phyloP scores from a whole-genome alignment of 1,139 yeast species.

The Meyerozyma elateridarum region DNA sequence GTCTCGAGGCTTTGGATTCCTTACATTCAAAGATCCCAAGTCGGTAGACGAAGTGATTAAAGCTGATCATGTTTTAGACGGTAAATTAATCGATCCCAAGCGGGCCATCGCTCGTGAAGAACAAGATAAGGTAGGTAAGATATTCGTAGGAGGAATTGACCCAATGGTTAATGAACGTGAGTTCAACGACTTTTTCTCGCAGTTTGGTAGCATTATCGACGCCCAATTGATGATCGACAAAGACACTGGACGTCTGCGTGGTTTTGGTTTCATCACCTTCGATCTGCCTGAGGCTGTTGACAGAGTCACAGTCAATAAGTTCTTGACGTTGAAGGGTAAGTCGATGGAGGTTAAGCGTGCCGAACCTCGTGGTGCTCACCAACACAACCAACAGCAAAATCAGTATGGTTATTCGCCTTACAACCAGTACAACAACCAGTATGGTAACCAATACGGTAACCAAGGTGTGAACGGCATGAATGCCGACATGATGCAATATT shows the following conservation, averaged over 20 bases:
- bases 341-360: conserved; percentile 96
- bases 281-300: conserved; percentile 97
- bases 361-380: conserved; percentile 75
- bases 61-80: conserved; percentile 88
- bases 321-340: conserved; percentile 79
- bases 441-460: conserved; percentile 15
- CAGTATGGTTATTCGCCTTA: conserved; percentile 16
- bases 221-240: conserved; percentile 98
- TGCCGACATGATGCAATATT: conserved; percentile 83
- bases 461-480: conserved; percentile 50
- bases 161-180: conserved; percentile 93
- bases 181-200: conserved; percentile 81
- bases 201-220: conserved; percentile 90
- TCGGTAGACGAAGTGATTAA: conserved; percentile 87
- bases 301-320: conserved; percentile 78
- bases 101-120: conserved; percentile 98
- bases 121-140: conserved; percentile 95
- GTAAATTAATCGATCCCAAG: conserved; percentile 96
- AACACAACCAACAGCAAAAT: conserved; percentile 32
- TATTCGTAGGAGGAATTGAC: conserved; percentile 97
- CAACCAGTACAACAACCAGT: conserved; percentile 33
- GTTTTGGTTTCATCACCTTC: conserved; percentile 95
- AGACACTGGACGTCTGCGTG: conserved; percentile 96
- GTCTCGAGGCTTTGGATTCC: conserved; percentile 94
- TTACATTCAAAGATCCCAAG: conserved; percentile 76